Evolutionary conservation across 192 early-diverging fungal genomes (phyloP).

Genomic region (Rhizophagus prolifer): DNA sequence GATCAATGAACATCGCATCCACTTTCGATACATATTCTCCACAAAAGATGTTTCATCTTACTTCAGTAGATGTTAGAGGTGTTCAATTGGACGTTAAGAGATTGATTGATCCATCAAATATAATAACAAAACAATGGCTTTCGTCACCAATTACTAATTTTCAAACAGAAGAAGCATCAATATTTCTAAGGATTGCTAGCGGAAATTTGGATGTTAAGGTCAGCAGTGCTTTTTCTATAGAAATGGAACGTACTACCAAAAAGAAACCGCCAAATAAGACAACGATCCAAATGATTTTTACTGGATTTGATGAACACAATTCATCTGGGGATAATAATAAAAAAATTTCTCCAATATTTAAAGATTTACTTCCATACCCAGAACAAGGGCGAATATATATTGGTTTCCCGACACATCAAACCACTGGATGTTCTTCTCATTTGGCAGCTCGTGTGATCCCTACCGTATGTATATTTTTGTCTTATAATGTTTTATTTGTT

Average conservation of each 20-base stretch:
- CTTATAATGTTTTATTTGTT: not conserved
- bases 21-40: conserved; percentile 59
- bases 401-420: conserved; percentile 90
- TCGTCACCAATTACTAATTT: conserved; percentile 16
- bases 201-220: conserved; percentile 60
- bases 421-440: conserved; percentile 80
- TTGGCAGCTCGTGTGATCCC: conserved; percentile 84
- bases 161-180: conserved; percentile 46
- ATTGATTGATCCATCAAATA: conserved; percentile 36
- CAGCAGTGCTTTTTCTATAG: conserved; percentile 53
- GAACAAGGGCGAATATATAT: conserved; percentile 87
- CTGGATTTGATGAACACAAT: conserved; percentile 69
- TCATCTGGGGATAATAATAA: conserved; percentile 27
- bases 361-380: conserved; percentile 68
- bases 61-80: conserved; percentile 55
- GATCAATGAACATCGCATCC: conserved; percentile 58
- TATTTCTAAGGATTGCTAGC: conserved; percentile 70
- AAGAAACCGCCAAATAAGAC: conserved; percentile 77
- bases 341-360: conserved; percentile 58
- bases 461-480: conserved; percentile 50
- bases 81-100: conserved; percentile 58
- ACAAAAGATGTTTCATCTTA: conserved; percentile 69
- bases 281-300: conserved; percentile 69
- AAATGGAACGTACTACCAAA: conserved; percentile 90
- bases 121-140: not conserved